Percentiles rank a stretch among this genome's conserved stretches.
Conservation (phyloP, 2,329 filamentous ascomycete species). For the Pestalotiopsis sp. region DNA sequence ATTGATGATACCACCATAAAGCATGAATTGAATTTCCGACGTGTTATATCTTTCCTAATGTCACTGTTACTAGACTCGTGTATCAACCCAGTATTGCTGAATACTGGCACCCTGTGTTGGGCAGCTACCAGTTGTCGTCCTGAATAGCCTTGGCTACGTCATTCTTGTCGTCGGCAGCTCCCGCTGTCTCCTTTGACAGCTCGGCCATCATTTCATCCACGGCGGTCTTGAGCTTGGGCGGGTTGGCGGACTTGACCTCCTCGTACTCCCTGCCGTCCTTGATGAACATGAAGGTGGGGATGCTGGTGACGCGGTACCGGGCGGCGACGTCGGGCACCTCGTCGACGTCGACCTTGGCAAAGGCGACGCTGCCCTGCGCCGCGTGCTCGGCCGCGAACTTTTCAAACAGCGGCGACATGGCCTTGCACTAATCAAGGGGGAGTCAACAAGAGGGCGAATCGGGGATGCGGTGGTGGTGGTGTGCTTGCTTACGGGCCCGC, state of each 20-base stretch:
- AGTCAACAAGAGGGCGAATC: no score
- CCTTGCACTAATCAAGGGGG: conserved; percentile 54
- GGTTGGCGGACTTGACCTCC: conserved; percentile 71
- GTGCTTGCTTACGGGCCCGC: conserved; percentile 51
- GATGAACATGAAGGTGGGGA: conserved; percentile 74
- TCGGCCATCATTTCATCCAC: conserved; percentile 42
- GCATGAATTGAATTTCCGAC: background rate
- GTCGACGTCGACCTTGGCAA: conserved; percentile 76
- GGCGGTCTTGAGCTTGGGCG: conserved; percentile 52
- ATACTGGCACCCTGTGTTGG: background rate
- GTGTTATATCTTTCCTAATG: background rate
- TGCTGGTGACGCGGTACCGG: conserved; percentile 68
- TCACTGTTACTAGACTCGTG: background rate
- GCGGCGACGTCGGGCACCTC: conserved; percentile 65
- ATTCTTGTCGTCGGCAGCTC: background rate
- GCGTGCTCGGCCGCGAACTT: conserved; percentile 51
- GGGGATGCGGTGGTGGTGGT: background rate
- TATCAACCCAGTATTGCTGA: background rate
- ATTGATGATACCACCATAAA: background rate
- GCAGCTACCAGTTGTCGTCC: conserved; percentile 13
- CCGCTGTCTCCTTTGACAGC: background rate
- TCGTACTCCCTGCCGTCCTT: conserved; percentile 61
- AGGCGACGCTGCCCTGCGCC: conserved; percentile 55
- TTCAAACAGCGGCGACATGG: conserved; percentile 66
- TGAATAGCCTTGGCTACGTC: conserved; percentile 12